A percentile compares a stretch with the other conserved stretches of the same genome.
Conservation (phyloP, 768 basidiomycete genomes). For the Rhodotorula taiwanensis region DNA sequence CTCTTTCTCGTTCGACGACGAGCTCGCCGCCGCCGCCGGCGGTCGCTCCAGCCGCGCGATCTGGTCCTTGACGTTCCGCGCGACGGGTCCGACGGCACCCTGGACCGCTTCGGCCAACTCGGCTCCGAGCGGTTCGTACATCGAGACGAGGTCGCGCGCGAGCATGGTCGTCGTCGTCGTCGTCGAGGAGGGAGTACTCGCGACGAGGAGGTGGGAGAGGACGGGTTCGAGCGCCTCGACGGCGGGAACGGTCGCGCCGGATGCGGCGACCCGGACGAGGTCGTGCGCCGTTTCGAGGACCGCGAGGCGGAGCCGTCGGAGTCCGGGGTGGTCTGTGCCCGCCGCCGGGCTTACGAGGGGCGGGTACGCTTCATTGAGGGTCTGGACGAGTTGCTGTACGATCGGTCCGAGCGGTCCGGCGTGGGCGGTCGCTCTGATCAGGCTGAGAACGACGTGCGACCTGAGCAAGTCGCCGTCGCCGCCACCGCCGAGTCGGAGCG, state of each 20-base stretch:
- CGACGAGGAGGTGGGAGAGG: background rate
- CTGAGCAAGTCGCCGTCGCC: background rate
- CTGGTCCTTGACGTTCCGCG: conserved; percentile 18
- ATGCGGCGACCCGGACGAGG: conserved; percentile 7
- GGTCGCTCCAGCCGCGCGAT: background rate
- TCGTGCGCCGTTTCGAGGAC: conserved; percentile 5
- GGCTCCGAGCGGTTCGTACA: background rate
- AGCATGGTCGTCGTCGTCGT: background rate
- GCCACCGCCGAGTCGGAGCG: background rate
- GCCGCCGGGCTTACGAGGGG: background rate
- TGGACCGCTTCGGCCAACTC: background rate
- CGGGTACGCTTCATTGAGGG: background rate
- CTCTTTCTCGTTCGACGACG: background rate
- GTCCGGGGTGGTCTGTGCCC: background rate
- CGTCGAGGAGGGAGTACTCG: background rate
- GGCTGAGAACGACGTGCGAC: background rate
- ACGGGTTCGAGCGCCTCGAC: conserved; percentile 8
- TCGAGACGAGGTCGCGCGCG: background rate
- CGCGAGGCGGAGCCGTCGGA: conserved; percentile 13
- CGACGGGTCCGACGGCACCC: conserved; percentile 8
- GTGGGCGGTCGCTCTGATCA: background rate
- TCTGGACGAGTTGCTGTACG: background rate
- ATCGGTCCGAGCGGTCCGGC: background rate
- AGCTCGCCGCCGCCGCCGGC: no score
- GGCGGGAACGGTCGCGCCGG: no score